Evolutionary conservation across 345 rosid species (phyloP), one percentile per base, ranked within the genome.

Genomic region (Aquilaria sinensis): DNA sequence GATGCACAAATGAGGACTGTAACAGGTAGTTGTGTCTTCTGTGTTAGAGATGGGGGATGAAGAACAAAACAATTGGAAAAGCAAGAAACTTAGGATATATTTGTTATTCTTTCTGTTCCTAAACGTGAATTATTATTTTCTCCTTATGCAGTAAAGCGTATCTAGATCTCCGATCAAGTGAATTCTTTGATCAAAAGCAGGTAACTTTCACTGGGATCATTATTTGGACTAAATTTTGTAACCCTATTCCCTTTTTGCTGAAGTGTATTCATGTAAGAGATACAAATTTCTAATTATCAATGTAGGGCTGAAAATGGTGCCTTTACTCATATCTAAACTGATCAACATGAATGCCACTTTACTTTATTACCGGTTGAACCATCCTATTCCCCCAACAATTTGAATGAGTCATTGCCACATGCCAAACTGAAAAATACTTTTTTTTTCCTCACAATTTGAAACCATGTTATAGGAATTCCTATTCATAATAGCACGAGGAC

Each of bases 231-330:
- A 30, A 55, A 31, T 55, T 30, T 6, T 55, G 23, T 2, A 7
- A 8, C 4, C n/a, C 29, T 0, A 8, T 15, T 31, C 41, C 33
- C 58, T 9, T 12, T 31, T 2, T 13, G 3, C 9, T 32, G 12
- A 4, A 11, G 6, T 10, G 43, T 37, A 3, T 3, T 5, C 43
- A 50, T 60, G 43, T 49, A 29, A 51, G 16, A 58, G 23, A 31
- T 34, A 31, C 14, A 66, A 30, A 23, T 52, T 41, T 33, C 64
- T 53, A 43, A 45, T 61, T 61, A 80, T 60, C 79, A 89, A 67
- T 86, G 83, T 75, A 81, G 87, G 31, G 79, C 85, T 86, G 98
- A 96, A 71, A 92, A 92, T 49, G 96, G 86, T 72, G 86, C 97
- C 32, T 93, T 91, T 14, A 81, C 88, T 89, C 91, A 82, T 83